These are phyloP conservation scores for Neofusicoccum cordaticola DNA, from an alignment of 2,329 filamentous ascomycete genomes.

Conservation along the genomic window DNA sequence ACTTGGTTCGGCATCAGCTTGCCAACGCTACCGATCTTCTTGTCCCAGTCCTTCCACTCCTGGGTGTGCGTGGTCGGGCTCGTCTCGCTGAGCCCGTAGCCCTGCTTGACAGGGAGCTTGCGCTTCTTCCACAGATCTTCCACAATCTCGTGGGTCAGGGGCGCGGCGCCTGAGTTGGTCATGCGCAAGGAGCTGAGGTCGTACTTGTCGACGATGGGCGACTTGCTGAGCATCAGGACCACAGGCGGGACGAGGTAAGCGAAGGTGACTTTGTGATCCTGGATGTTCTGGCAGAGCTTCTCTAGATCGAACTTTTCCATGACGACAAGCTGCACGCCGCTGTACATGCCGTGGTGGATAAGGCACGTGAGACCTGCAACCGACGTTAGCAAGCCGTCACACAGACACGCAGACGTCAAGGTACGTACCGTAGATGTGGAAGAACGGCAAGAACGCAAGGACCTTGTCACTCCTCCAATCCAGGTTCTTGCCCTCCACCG, in stretches of 20 bases:
- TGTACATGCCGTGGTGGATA: conserved; percentile 65
- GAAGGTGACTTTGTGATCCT: conserved; percentile 73
- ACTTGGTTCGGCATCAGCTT: conserved; percentile 74
- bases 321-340: conserved; percentile 65
- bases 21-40: conserved; percentile 74
- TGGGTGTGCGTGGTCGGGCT: conserved; percentile 75
- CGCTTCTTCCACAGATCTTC: conserved; percentile 71
- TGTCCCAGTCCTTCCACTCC: conserved; percentile 71
- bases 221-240: conserved; percentile 74
- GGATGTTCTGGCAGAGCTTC: conserved; percentile 71
- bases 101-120: conserved; percentile 81
- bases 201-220: conserved; percentile 74
- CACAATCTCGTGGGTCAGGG: conserved; percentile 76
- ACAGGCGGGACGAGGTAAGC: conserved; percentile 82
- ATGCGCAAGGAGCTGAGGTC: conserved; percentile 76
- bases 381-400: conserved; percentile 16
- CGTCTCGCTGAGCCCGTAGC: conserved; percentile 87
- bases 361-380: conserved; percentile 64
- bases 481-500: conserved; percentile 46
- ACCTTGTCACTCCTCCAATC: conserved; percentile 66
- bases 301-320: conserved; percentile 81
- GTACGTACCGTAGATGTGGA: conserved; percentile 76
- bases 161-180: conserved; percentile 85
- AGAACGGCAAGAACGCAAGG: conserved; percentile 81
- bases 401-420: no score